These are phyloP conservation scores for Gaultheria prostrata DNA, from an alignment of 148 eudicot genomes.

Conservation along the genomic window DNA sequence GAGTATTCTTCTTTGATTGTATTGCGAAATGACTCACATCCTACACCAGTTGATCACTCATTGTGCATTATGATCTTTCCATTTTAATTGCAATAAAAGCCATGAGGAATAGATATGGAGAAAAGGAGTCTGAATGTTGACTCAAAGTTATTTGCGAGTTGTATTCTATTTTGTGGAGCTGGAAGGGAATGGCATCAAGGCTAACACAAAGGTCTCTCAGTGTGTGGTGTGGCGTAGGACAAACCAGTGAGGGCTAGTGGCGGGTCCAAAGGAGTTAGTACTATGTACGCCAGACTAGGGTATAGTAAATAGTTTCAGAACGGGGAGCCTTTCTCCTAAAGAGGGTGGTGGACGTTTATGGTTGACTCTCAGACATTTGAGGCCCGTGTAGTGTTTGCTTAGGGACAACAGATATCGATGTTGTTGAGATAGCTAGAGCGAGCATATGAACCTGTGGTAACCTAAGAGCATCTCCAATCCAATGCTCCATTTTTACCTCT, in stretches of 20 bases:
- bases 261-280: background rate
- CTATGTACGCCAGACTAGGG: background rate
- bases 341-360: background rate
- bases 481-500: background rate
- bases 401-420: background rate
- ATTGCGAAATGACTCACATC: background rate
- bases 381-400: background rate
- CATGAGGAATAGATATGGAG: background rate
- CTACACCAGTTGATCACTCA: background rate
- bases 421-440: background rate
- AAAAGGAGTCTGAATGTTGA: background rate
- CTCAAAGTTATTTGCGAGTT: background rate
- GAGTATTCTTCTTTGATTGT: background rate
- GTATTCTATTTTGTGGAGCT: background rate
- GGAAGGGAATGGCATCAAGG: background rate
- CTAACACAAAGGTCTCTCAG: background rate
- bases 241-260: background rate
- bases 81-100: background rate
- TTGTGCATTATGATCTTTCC: background rate
- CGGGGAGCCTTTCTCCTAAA: background rate
- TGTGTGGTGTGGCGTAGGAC: background rate
- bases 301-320: background rate
- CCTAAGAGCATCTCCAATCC: background rate
- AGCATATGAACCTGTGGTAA: background rate
- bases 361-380: background rate